Evolutionary conservation across 1,139 yeast genomes (phyloP), one percentile per base, ranked within the genome.

Genomic region (Candida tropicalis): DNA sequence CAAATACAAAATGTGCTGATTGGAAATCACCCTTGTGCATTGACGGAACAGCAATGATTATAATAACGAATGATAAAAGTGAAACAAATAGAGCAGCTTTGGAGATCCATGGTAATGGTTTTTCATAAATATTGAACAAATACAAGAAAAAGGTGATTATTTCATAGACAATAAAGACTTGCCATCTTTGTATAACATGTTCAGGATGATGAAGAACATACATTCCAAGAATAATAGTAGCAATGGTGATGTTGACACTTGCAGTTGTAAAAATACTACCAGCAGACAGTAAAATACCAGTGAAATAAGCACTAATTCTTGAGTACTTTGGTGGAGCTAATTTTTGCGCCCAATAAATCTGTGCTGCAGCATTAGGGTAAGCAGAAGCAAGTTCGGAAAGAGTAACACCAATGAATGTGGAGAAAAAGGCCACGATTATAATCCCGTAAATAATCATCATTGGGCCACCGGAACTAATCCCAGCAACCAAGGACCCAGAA

Each of bases 391-490:
- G 62, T 49, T 80, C 84, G 12, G 80, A 63, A 48, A 68, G 60
- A 3, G 70, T 65, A 15, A 67, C 57, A 18, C 70, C 77, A 40
- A 71, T 60, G 50, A 66, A 63, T 51, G 58, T 60, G 3, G 75
- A 67, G 27, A 70, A 55, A 46, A 62, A 62, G 0, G 87, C 81
- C 43, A 83, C 73, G 50, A 83, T 81, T 20, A 82, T 65, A 51
- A 82, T 81, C 52, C 88, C 88, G 53, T 82, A 82, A 13, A 82
- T 77, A 49, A 82, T 77, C 67, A 81, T 62, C 70, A 82, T 66
- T 9, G 88, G 87, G 17, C 88, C 88, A 49, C 87, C 87, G 26
- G 84, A 77, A 44, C 72, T 66, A 44, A 82, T 80, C 53, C 84
- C 84, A 12, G 85, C 77, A 43, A 80, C 39, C 12, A 38, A 41